Conservation (phyloP, 495 filamentous ascomycete species). For the Penicillium lividum region DNA sequence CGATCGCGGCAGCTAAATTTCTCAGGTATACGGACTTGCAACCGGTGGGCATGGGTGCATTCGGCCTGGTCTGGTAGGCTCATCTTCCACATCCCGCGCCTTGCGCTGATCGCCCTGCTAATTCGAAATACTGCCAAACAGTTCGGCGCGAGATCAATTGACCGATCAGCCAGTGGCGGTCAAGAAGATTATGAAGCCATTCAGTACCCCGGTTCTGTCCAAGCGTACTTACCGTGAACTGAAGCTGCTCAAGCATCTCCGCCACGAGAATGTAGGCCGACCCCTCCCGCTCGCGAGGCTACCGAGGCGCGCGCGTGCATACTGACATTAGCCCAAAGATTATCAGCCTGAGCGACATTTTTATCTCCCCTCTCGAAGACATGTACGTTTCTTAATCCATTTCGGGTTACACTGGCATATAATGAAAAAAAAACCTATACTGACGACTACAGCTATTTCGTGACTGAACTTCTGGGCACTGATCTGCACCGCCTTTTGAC, state of each 20-base stretch:
- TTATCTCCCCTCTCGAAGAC: conserved; percentile 97
- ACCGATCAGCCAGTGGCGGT: conserved; percentile 93
- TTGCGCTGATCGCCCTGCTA: conserved; percentile 22
- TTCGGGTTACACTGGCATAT: background rate
- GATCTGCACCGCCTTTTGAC: conserved; percentile 95
- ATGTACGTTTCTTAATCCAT: conserved; percentile 63
- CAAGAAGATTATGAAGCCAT: conserved; percentile 99
- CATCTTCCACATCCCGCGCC: conserved; percentile 8
- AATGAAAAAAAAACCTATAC: conserved; percentile 6
- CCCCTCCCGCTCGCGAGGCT: background rate
- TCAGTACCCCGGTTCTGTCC: conserved; percentile 94
- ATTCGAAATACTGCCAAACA: conserved; percentile 35
- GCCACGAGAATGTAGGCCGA: conserved; percentile 84
- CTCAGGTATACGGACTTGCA: conserved; percentile 93
- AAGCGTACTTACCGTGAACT: conserved; percentile 97
- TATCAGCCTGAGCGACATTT: conserved; percentile 98
- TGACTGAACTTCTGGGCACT: conserved; percentile 95
- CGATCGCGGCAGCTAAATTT: conserved; percentile 16
- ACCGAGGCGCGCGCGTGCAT: background rate
- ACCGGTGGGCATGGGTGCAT: conserved; percentile 98
- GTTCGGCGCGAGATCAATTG: conserved; percentile 96
- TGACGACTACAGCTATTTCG: conserved; percentile 74
- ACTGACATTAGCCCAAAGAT: conserved; percentile 58
- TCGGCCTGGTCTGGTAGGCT: conserved; percentile 92
- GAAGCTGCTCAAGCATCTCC: conserved; percentile 94